phyloP scores from a whole-genome alignment of 1,284 basidiomycete species.

The Naganishia sp. region DNA sequence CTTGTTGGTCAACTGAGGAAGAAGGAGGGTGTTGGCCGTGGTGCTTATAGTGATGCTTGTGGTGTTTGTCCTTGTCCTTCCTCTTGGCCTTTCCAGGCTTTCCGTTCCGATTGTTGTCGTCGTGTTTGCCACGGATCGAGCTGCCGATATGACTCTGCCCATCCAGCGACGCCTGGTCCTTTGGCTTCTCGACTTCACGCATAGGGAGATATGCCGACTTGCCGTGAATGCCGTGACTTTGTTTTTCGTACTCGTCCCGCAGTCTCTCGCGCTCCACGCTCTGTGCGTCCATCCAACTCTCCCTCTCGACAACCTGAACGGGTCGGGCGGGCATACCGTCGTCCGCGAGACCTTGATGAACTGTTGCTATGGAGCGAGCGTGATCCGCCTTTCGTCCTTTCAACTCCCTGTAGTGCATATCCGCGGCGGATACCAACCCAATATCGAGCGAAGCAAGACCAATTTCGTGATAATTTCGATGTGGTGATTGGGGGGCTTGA shows the following conservation, averaged over 20 bases:
- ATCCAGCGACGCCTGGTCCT: background rate
- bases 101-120: background rate
- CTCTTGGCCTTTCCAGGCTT: background rate
- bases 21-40: background rate
- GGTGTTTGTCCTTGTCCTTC: conserved; percentile 7
- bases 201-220: too few species aligned
- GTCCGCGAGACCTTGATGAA: background rate
- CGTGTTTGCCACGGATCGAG: background rate
- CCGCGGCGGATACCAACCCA: conserved; percentile 15
- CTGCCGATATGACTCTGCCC: background rate
- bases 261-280: conserved; percentile 15
- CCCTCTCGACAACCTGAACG: background rate
- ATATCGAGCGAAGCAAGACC: too few species aligned
- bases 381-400: background rate
- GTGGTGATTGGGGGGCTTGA: background rate
- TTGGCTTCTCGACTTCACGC: background rate
- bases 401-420: conserved; percentile 7
- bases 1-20: too few species aligned
- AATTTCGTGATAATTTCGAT: background rate
- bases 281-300: conserved; percentile 26
- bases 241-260: conserved; percentile 17
- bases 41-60: background rate
- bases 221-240: background rate
- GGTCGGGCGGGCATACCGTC: too few species aligned
- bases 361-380: too few species aligned